A percentile compares a stretch with the other conserved stretches of the same genome.
Evolutionary conservation across 179 eudicot genomes (phyloP).

Genomic region (Amaranthus tricolor): DNA sequence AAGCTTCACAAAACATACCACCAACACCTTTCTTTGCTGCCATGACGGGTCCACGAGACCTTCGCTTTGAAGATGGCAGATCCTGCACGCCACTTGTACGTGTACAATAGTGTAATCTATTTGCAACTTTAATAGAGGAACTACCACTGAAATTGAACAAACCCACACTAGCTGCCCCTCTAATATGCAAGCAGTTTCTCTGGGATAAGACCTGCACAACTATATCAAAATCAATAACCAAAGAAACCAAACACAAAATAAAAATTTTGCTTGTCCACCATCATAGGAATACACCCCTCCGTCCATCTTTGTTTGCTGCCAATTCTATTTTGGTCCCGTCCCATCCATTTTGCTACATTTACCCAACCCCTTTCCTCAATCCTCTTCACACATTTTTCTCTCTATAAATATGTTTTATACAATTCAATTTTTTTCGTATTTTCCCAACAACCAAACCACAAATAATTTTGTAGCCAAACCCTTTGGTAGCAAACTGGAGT

Average conservation of each 20-base stretch:
- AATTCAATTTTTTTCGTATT: no score
- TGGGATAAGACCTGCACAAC: slow-evolving; percentile 54
- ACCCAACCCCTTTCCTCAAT: no score
- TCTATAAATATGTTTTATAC: no score
- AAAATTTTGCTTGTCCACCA: background rate
- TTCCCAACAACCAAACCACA: no score
- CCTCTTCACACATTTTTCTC: no score
- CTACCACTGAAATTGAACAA: slow-evolving; percentile 47
- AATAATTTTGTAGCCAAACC: no score
- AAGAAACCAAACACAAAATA: background rate
- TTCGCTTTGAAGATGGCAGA: slow-evolving; percentile 62
- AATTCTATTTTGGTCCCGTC: no score
- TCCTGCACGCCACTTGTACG: slow-evolving; percentile 33
- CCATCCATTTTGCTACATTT: no score
- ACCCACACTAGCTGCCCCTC: slow-evolving; percentile 50
- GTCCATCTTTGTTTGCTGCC: background rate
- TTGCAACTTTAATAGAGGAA: slow-evolving; percentile 35
- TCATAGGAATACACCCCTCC: no score
- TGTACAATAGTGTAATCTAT: slow-evolving; percentile 45
- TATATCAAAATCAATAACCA: background rate
- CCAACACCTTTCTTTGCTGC: slow-evolving; percentile 79
- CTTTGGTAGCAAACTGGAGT: no score
- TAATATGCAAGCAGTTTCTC: slow-evolving; percentile 55
- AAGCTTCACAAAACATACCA: slow-evolving; percentile 38
- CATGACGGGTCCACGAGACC: slow-evolving; percentile 96